Percentiles rank a stretch among this genome's conserved stretches.
These are phyloP conservation scores for Starmerella apis DNA, from an alignment of 805 yeast genomes.

Conservation along the genomic window DNA sequence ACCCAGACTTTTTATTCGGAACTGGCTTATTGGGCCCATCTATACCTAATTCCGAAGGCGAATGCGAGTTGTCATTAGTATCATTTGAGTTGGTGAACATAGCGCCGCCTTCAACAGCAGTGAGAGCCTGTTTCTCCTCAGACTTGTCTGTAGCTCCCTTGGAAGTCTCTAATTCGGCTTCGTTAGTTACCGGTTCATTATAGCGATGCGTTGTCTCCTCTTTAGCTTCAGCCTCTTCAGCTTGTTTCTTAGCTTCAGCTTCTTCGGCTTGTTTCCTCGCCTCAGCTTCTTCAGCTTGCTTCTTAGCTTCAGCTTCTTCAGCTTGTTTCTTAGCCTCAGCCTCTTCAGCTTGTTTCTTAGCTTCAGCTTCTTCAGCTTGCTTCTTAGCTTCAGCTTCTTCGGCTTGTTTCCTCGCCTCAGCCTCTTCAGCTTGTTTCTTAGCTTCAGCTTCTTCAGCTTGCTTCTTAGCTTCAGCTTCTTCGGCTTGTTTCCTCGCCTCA, in stretches of 20 bases:
- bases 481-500: not conserved
- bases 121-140: too few relatives aligned
- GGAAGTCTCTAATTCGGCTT: too few relatives aligned
- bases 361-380: constrained; percentile 19
- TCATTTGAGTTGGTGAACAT: too few relatives aligned
- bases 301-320: constrained; percentile 12
- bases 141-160: too few relatives aligned
- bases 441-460: not conserved
- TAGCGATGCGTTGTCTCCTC: not conserved
- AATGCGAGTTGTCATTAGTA: not conserved
- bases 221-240: not conserved
- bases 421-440: not conserved
- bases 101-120: too few relatives aligned
- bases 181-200: too few relatives aligned
- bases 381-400: not conserved
- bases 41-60: not conserved
- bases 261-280: not conserved
- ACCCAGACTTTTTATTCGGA: constrained; percentile 2
- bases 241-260: not conserved
- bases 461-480: not conserved
- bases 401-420: not conserved
- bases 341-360: constrained; percentile 16
- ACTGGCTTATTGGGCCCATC: not conserved
- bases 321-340: constrained; percentile 13
- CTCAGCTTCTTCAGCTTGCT: not conserved